These are phyloP conservation scores for Apiotrichum domesticum DNA, from an alignment of 1,284 basidiomycete genomes.

Conservation along the genomic window DNA sequence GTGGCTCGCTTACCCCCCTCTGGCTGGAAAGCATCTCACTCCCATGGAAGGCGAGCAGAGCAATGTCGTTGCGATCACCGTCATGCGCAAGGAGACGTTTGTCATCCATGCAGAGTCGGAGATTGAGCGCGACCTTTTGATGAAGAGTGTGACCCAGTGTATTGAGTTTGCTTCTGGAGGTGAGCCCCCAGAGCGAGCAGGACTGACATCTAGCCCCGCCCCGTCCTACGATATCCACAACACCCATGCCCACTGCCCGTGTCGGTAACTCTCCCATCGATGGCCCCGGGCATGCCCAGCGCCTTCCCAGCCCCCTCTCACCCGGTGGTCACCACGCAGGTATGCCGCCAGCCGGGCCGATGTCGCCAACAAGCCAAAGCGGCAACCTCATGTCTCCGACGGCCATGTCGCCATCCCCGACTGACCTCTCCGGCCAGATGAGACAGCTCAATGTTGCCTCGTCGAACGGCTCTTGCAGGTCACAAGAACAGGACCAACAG, in stretches of 20 bases:
- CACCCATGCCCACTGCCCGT: background rate
- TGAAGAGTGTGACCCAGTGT: conserved; percentile 74
- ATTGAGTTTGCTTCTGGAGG: conserved; percentile 70
- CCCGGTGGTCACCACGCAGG: background rate
- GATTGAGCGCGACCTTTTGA: conserved; percentile 60
- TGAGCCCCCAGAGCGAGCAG: conserved; percentile 46
- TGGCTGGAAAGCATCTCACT: conserved; percentile 87
- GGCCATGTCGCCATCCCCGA: background rate
- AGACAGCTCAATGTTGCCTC: background rate
- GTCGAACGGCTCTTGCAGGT: background rate
- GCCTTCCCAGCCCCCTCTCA: conserved; percentile 30
- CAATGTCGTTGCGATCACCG: conserved; percentile 65
- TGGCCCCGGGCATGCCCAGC: background rate
- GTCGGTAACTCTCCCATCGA: background rate
- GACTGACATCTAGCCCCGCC: background rate
- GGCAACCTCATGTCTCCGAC: background rate
- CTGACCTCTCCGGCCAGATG: background rate
- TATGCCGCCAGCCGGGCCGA: no score
- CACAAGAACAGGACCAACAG: background rate
- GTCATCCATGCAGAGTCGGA: conserved; percentile 61
- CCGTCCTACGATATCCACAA: background rate
- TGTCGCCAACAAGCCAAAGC: no score
- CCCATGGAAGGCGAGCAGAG: conserved; percentile 56
- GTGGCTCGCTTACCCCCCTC: conserved; percentile 90
- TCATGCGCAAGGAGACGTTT: conserved; percentile 85